phyloP scores from a whole-genome alignment of 2,329 filamentous ascomycete species.

The Celoporthe dispersa region DNA sequence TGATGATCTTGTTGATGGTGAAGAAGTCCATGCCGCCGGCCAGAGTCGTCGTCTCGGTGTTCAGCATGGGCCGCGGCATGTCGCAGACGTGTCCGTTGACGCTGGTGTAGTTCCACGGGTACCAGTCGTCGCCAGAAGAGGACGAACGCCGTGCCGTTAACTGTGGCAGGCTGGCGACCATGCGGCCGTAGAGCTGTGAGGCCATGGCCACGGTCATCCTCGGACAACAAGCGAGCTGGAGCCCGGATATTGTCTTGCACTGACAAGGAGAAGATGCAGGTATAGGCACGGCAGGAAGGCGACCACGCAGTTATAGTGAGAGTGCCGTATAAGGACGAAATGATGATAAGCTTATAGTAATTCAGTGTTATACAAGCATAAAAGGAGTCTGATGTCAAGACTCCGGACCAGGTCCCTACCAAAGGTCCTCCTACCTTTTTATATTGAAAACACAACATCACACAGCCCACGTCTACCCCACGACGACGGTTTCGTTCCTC shows the following conservation, averaged over 20 bases:
- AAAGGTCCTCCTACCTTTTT: neutral
- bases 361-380: too few species aligned
- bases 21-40: slow-evolving; percentile 28
- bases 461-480: neutral
- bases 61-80: slow-evolving; percentile 26
- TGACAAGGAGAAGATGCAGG: neutral
- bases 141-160: neutral
- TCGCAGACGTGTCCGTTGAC: slow-evolving; percentile 25
- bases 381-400: too few species aligned
- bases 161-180: slow-evolving; percentile 18
- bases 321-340: neutral
- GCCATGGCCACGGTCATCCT: slow-evolving; percentile 11
- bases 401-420: too few species aligned
- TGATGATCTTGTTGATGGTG: slow-evolving; percentile 28
- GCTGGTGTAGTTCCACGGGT: slow-evolving; percentile 27
- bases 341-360: too few species aligned
- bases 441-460: neutral
- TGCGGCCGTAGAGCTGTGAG: slow-evolving; percentile 16
- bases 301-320: too few species aligned
- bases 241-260: too few species aligned
- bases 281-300: too few species aligned
- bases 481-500: neutral
- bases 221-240: neutral
- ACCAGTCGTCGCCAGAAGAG: neutral
- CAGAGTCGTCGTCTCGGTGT: slow-evolving; percentile 23